Evolutionary conservation across 768 basidiomycete species (phyloP).

Genomic region (Exidia glandulosa): DNA sequence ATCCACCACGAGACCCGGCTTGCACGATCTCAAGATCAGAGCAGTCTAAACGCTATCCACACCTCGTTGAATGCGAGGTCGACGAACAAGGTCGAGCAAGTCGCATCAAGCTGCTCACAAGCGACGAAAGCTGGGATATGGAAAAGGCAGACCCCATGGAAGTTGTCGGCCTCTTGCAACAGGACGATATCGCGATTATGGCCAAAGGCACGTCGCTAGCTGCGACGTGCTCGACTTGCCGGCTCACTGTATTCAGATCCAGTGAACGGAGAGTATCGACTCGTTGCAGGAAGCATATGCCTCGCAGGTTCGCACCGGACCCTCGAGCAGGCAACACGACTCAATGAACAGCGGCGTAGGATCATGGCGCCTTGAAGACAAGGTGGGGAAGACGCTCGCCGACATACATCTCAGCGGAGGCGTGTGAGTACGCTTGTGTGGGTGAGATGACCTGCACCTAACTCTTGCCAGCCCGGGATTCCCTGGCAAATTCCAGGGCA

Average conservation of each 20-base stretch:
- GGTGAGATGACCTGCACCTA: constrained; percentile 37
- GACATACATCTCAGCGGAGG: constrained; percentile 61
- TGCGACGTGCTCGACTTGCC: background rate
- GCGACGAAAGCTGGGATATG: constrained; percentile 40
- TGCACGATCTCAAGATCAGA: background rate
- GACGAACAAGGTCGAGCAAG: constrained; percentile 34
- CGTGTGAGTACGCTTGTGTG: constrained; percentile 32
- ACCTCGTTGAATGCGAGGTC: background rate
- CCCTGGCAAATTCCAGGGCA: background rate
- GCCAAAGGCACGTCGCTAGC: constrained; percentile 10
- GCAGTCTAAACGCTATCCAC: background rate
- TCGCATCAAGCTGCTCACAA: constrained; percentile 39
- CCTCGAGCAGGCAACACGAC: constrained; percentile 37
- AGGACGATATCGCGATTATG: constrained; percentile 22
- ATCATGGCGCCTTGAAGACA: constrained; percentile 69
- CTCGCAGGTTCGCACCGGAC: constrained; percentile 36
- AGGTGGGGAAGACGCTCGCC: constrained; percentile 60
- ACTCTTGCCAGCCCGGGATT: background rate
- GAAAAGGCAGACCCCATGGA: constrained; percentile 45
- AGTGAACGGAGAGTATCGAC: constrained; percentile 62
- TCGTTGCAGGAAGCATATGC: constrained; percentile 62
- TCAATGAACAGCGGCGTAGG: no score
- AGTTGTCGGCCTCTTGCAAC: constrained; percentile 49
- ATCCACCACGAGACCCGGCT: background rate
- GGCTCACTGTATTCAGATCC: constrained; percentile 26